Percentiles rank a stretch among this genome's conserved stretches.
Evolutionary conservation across 2,329 filamentous ascomycete species (phyloP).

Genomic region (Phyllosticta ampelicida): DNA sequence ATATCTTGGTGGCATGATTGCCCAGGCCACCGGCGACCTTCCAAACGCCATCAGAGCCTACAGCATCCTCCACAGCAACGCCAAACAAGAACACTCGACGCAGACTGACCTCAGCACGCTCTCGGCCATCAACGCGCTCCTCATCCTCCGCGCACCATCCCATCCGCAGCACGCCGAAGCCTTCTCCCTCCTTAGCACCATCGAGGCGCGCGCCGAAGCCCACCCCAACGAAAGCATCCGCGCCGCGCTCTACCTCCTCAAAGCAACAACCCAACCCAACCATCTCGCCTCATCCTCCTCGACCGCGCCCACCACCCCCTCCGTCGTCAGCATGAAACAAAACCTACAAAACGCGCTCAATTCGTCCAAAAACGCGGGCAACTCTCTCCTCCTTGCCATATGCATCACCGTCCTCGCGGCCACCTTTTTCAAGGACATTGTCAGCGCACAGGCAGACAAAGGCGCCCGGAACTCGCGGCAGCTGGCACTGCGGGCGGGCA

Average conservation of each 20-base stretch:
- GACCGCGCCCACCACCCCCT: slow-evolving; percentile 41
- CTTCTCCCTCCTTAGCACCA: slow-evolving; percentile 49
- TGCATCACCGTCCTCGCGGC: slow-evolving; percentile 76
- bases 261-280: slow-evolving; percentile 34
- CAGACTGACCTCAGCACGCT: slow-evolving; percentile 35
- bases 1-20: slow-evolving; percentile 66
- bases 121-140: slow-evolving; percentile 37
- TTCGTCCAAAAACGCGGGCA: slow-evolving; percentile 57
- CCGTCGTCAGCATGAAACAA: slow-evolving; percentile 68
- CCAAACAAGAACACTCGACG: slow-evolving; percentile 15
- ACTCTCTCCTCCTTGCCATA: slow-evolving; percentile 72
- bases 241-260: slow-evolving; percentile 66
- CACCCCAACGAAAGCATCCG: slow-evolving; percentile 66
- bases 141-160: slow-evolving; percentile 33
- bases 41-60: slow-evolving; percentile 58
- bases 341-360: slow-evolving; percentile 64
- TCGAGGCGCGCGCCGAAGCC: slow-evolving; percentile 56
- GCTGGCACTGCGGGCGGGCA: slow-evolving; percentile 42
- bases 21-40: slow-evolving; percentile 67
- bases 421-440: slow-evolving; percentile 69
- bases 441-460: slow-evolving; percentile 50
- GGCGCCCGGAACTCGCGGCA: slow-evolving; percentile 40
- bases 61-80: slow-evolving; percentile 41
- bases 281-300: slow-evolving; percentile 26
- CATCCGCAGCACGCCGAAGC: slow-evolving; percentile 36